Conservation (phyloP, 805 yeast species). For the Diddensiella transvaalensis region DNA sequence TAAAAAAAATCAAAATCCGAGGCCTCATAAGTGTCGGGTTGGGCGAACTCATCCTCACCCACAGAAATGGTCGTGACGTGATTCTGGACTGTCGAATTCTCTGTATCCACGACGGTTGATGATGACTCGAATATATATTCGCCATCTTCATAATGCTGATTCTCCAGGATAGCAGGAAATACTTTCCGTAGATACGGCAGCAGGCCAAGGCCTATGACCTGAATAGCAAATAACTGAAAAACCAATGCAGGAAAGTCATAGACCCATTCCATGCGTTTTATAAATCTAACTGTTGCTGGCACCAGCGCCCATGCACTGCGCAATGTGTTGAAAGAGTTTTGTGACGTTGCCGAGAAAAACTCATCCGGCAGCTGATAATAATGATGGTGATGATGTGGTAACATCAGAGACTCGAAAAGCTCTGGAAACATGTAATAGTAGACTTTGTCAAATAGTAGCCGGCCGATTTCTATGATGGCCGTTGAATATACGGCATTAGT, state of each 20-base stretch:
- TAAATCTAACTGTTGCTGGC: slow-evolving; percentile 15
- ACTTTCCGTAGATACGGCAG: slow-evolving; percentile 28
- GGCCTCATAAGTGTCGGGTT: background rate
- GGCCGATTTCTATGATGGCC: slow-evolving; percentile 23
- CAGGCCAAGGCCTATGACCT: slow-evolving; percentile 31
- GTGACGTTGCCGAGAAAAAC: background rate
- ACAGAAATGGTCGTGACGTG: slow-evolving; percentile 2
- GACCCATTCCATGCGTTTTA: slow-evolving; percentile 29
- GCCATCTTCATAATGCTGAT: slow-evolving; percentile 13
- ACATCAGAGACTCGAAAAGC: background rate
- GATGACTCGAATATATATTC: slow-evolving; percentile 19
- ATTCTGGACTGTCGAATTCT: background rate
- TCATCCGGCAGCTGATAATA: background rate
- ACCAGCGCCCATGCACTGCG: slow-evolving; percentile 24
- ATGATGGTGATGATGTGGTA: slow-evolving; percentile 5
- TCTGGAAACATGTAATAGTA: slow-evolving; percentile 1
- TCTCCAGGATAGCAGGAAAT: slow-evolving; percentile 21
- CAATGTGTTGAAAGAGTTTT: slow-evolving; percentile 21
- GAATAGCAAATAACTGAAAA: slow-evolving; percentile 33
- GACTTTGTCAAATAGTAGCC: slow-evolving; percentile 20
- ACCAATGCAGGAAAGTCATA: slow-evolving; percentile 25
- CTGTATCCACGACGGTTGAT: slow-evolving; percentile 9
- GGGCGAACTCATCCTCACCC: background rate
- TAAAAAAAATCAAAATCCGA: slow-evolving; percentile 21
- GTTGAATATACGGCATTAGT: slow-evolving; percentile 33